phyloP scores from a whole-genome alignment of 805 yeast genomes.

The Teunomyces cretensis region DNA sequence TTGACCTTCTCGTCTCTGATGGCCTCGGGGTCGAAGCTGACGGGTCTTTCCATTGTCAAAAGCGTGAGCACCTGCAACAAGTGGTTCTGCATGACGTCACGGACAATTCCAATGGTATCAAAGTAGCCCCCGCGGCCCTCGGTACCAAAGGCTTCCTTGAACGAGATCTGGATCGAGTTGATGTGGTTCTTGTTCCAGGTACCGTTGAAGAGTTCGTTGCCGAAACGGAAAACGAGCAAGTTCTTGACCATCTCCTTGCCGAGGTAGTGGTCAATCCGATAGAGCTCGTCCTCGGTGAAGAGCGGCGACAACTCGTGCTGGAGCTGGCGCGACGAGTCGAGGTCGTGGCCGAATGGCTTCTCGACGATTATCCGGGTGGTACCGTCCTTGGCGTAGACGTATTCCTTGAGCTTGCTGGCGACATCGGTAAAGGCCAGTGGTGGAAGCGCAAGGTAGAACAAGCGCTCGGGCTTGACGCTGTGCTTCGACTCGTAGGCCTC shows the following conservation, averaged over 20 bases:
- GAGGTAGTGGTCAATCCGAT: conserved; percentile 94
- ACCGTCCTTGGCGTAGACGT: conserved; percentile 55
- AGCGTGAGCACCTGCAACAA: conserved; percentile 87
- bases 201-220: conserved; percentile 84
- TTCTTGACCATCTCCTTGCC: conserved; percentile 99
- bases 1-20: conserved; percentile 96
- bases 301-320: conserved; percentile 79
- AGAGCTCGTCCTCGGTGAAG: conserved; percentile 87
- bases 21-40: conserved; percentile 86
- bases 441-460: conserved; percentile 92
- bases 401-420: conserved; percentile 66
- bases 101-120: conserved; percentile 89
- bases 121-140: conserved; percentile 99
- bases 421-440: conserved; percentile 88
- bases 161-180: conserved; percentile 79
- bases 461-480: conserved; percentile 63
- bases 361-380: conserved; percentile 89
- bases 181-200: conserved; percentile 84
- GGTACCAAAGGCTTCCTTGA: conserved; percentile 98
- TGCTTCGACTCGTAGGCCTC: conserved; percentile 55
- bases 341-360: conserved; percentile 96
- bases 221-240: conserved; percentile 83
- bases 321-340: conserved; percentile 71
- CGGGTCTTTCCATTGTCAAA: conserved; percentile 94
- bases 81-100: conserved; percentile 99